Evolutionary conservation across 768 basidiomycete genomes (phyloP).

Genomic region (Boletus reticulatus): DNA sequence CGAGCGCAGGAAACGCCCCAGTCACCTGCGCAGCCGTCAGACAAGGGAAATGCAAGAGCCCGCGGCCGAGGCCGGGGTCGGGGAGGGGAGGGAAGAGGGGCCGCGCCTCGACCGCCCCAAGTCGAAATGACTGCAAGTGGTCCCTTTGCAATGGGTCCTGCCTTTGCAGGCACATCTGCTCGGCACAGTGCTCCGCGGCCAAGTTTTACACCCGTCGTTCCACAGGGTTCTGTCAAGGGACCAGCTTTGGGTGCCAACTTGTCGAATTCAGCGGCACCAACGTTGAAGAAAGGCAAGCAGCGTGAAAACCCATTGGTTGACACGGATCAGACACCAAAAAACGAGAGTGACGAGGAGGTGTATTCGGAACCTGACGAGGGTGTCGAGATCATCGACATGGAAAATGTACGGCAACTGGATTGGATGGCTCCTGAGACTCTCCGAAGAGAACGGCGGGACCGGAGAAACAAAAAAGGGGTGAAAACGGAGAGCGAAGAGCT

Average conservation of each 20-base stretch:
- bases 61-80: constrained; percentile 50
- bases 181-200: constrained; percentile 53
- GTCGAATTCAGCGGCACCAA: constrained; percentile 48
- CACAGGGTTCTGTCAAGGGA: constrained; percentile 36
- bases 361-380: constrained; percentile 90
- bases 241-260: constrained; percentile 48
- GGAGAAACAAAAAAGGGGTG: constrained; percentile 34
- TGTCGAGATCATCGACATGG: constrained; percentile 85
- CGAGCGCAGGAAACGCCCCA: constrained; percentile 47
- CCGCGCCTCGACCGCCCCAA: constrained; percentile 44
- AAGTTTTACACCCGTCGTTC: constrained; percentile 51
- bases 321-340: constrained; percentile 28
- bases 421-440: constrained; percentile 87
- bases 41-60: constrained; percentile 44
- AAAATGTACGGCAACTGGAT: constrained; percentile 72
- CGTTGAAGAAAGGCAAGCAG: constrained; percentile 45
- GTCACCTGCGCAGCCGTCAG: constrained; percentile 31
- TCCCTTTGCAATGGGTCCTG: constrained; percentile 84
- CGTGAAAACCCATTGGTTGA: constrained; percentile 25
- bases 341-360: constrained; percentile 56
- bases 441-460: constrained; percentile 44
- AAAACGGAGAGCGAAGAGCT: constrained; percentile 48
- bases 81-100: constrained; percentile 52
- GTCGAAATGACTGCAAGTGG: constrained; percentile 83
- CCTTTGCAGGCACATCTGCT: constrained; percentile 56